Base-by-base conservation (phyloP, 768 basidiomycete species). In the Tricholoma saponaceum region DNA sequence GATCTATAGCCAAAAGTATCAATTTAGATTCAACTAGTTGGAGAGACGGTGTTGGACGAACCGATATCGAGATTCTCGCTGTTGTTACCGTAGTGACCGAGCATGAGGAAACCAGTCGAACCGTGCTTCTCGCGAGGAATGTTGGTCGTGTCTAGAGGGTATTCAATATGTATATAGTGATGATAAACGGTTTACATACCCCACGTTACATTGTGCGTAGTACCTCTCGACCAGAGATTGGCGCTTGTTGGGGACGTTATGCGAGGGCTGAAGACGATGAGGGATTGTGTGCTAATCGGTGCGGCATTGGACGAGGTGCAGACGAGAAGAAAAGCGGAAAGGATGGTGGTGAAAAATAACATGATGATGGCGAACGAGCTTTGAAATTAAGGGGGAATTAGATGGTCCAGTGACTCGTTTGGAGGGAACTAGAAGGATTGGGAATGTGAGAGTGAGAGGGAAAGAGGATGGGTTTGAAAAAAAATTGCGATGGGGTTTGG, bases 1-100 rank as follows among this genome's bases (percentile, higher is more conserved):
- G 61, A 23, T 20, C 71, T 72, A 32, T 28, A 3, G 8, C 44
- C 26, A 51, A 51, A 14, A 30, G 8, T 22, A 8, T 26, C 10
- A 14, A 10, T 22, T 22, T 22, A 1, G 1, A 39, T 33, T 13
- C 20, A 10, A 28, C 16, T 3, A 23, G 12, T 3, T 25, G 4
- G 13, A 25, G 44, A 14, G 43, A 44, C n/a, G 44, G 28, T n/a
- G 23, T 35, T n/a, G 5, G n/a, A 69, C 80, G 54, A 56, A 82
- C 83, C 5, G 23, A 70, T 67, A 54, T 83, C 72, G 62, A 83
- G 64, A 61, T 84, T 74, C 60, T 84, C 82, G 54, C 75, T 80
- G 32, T 65, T 52, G 47, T 63, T 61, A 12, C 58, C 52, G 6
- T 57, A 18, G 58, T 67, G 68, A 16, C 83, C 83, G 50, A 85